Conservation (phyloP, 2,329 filamentous ascomycete genomes). For the Phyllosticta citrichinensis region DNA sequence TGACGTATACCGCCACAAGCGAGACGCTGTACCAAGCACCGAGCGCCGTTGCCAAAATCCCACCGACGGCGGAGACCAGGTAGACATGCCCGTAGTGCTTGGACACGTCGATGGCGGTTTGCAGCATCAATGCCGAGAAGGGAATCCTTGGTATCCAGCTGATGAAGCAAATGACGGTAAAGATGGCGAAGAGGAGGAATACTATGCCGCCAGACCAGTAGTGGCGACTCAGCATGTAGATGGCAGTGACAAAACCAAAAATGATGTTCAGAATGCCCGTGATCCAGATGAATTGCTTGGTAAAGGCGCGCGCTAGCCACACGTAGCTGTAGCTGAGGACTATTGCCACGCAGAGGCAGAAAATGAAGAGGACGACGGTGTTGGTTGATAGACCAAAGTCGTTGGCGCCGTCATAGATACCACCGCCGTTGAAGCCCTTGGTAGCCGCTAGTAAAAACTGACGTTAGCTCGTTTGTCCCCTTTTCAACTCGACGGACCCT, state of each 20-base stretch:
- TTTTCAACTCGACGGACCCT: too few species aligned
- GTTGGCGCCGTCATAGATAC: conserved; percentile 62
- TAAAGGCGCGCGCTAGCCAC: conserved; percentile 62
- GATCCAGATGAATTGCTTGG: conserved; percentile 87
- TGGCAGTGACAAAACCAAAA: conserved; percentile 73
- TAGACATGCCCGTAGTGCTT: conserved; percentile 80
- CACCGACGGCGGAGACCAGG: conserved; percentile 73
- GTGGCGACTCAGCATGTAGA: conserved; percentile 67
- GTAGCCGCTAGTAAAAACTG: conserved; percentile 36
- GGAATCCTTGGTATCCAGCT: conserved; percentile 86
- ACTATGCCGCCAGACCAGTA: conserved; percentile 82
- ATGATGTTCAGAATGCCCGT: conserved; percentile 82
- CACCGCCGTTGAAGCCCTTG: conserved; percentile 54
- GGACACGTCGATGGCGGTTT: conserved; percentile 74
- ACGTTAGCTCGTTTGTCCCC: conserved; percentile 1
- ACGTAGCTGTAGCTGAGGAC: conserved; percentile 71
- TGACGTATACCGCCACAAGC: conserved; percentile 74
- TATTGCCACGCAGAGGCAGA: conserved; percentile 63
- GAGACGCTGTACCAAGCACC: conserved; percentile 81
- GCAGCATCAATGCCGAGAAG: conserved; percentile 82
- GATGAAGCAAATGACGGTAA: conserved; percentile 73
- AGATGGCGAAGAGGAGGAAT: conserved; percentile 72
- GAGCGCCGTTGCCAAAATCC: conserved; percentile 63
- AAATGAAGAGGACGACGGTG: conserved; percentile 75
- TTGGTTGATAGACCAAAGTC: conserved; percentile 66